These are phyloP conservation scores for Camillea tinctor DNA, from an alignment of 2,329 filamentous ascomycete species.

Conservation along the genomic window DNA sequence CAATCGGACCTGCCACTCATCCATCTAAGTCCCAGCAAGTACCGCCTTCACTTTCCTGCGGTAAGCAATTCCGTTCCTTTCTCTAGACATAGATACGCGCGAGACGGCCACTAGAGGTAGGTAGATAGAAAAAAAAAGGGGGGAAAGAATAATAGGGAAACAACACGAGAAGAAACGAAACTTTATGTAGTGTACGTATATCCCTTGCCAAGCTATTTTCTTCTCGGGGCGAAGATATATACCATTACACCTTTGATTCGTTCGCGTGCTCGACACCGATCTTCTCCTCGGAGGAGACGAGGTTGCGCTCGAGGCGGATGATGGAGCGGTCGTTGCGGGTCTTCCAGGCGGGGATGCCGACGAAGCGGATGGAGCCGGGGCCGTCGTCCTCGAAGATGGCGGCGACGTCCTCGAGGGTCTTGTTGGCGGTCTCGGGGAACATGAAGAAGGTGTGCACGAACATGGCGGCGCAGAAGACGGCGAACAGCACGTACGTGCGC, in stretches of 20 bases:
- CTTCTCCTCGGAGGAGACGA: constrained; percentile 37
- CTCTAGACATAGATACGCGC: too few relatives aligned
- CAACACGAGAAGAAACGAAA: too few relatives aligned
- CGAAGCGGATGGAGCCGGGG: constrained; percentile 36
- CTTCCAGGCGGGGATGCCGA: constrained; percentile 44
- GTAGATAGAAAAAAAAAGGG: too few relatives aligned
- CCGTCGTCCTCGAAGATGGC: constrained; percentile 44
- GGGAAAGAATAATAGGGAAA: too few relatives aligned
- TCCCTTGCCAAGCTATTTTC: too few relatives aligned
- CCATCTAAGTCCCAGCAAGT: too few relatives aligned
- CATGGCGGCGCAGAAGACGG: constrained; percentile 50
- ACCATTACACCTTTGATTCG: background rate
- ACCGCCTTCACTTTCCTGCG: too few relatives aligned
- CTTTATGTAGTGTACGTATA: too few relatives aligned
- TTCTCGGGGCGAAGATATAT: too few relatives aligned
- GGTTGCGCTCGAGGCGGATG: constrained; percentile 33
- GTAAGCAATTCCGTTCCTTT: too few relatives aligned
- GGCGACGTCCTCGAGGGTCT: constrained; percentile 54
- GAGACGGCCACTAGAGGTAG: too few relatives aligned
- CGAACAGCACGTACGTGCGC: constrained; percentile 53
- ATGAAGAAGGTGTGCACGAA: constrained; percentile 52
- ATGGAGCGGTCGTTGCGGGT: constrained; percentile 37
- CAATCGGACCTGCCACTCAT: too few relatives aligned
- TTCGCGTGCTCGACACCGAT: constrained; percentile 10
- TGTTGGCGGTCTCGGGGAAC: constrained; percentile 57